These are phyloP conservation scores for Fusarium tjaetaba DNA, from an alignment of 2,329 filamentous ascomycete genomes.

Conservation along the genomic window DNA sequence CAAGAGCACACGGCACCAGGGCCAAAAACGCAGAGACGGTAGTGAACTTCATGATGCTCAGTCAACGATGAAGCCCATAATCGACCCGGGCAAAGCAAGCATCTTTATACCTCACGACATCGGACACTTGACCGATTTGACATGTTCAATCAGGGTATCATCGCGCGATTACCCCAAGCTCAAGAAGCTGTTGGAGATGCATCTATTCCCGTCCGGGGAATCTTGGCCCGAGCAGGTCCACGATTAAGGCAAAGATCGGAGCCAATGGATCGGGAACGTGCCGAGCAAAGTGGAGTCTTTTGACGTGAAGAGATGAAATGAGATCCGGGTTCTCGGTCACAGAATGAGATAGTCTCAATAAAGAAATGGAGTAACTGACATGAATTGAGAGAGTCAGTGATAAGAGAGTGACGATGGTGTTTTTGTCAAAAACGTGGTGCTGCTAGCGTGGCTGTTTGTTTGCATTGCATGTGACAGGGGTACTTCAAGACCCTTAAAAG, in stretches of 20 bases:
- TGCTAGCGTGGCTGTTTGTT: not conserved
- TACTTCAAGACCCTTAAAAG: not conserved
- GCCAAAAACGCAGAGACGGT: conserved; percentile 45
- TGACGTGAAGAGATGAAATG: not conserved
- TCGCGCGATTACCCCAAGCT: conserved; percentile 11
- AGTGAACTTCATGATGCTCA: conserved; percentile 47
- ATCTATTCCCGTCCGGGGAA: conserved; percentile 11
- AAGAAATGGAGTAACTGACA: not conserved
- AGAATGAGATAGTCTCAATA: not conserved
- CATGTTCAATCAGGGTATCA: conserved; percentile 11
- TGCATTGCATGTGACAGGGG: not conserved
- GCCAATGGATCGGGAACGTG: conserved; percentile 48
- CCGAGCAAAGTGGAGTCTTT: conserved; percentile 17
- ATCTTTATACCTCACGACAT: conserved; percentile 15
- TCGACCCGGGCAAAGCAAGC: not conserved
- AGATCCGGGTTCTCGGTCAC: conserved; percentile 27
- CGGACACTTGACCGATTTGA: not conserved
- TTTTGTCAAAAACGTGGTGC: not conserved
- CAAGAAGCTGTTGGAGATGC: not conserved
- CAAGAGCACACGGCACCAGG: conserved; percentile 43
- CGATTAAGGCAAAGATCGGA: conserved; percentile 18
- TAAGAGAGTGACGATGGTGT: not conserved
- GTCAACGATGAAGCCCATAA: not conserved
- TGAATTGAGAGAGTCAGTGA: not conserved
- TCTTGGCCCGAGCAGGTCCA: conserved; percentile 24